Base-by-base conservation (phyloP, 2,329 filamentous ascomycete genomes). In the Mycosphaerelloides madeirae region DNA sequence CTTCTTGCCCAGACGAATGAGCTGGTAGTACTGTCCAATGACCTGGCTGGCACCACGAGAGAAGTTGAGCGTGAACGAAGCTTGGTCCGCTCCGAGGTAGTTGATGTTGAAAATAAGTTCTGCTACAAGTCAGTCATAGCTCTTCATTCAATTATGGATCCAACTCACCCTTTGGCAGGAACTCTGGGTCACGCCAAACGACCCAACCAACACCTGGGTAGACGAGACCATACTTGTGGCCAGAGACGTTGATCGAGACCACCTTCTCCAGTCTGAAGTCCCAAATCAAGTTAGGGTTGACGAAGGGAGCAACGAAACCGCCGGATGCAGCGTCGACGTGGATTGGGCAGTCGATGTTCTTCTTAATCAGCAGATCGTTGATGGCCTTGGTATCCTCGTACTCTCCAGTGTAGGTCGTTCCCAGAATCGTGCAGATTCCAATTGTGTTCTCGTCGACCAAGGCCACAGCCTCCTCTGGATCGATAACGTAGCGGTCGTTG, bases 61-160 rank as follows among this genome's bases (percentile, higher is more conserved):
- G 75, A 97, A 97, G 76, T 97, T 97, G 48, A 97, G 81, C 0
- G 91, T 96, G 72, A 96, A 96, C 3, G 88, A 95, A 2, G 89
- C 85, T 66, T 97, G 91, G 63, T 96, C 88, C 9, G 91, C 90
- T 38, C 91, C 91, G 5, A 96, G 84, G 71, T 97, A 97, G 77
- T 96, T 96, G 78, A 97, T 96, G 77, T 95, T 96, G 80, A 97
- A 97, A 59, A 97, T 88, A 16, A 96, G 82, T 61, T 96, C 90
- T 64, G 50, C 2, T 4, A 15, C 22, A 13, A 6, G 18, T 45
- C 20, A 43, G 43, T 25, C 12, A 15, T 11, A 12, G 32, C 22
- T 32, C 20, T 18, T 20, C 13, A 2, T 13, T 12, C 29, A 12
- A 31, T 18, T 31, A 13, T 9, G 20, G 13, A n/a, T n/a, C 16